A percentile compares a stretch with the other conserved stretches of the same genome.
Evolutionary conservation across 768 basidiomycete genomes (phyloP).

Genomic region (Mycena filopes): DNA sequence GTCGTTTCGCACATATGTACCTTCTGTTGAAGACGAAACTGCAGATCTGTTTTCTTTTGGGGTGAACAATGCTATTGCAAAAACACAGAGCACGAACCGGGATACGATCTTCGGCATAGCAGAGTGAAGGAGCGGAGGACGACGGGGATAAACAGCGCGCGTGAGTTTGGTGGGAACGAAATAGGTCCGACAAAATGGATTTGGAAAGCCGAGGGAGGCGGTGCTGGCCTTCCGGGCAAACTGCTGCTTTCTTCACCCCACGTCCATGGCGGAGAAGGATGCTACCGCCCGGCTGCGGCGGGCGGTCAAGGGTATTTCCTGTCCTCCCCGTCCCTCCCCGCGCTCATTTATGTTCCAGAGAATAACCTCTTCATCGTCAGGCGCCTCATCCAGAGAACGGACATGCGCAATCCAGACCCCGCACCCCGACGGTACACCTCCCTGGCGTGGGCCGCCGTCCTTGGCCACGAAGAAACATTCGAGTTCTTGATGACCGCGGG

Average conservation of each 20-base stretch:
- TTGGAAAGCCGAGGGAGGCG: no score
- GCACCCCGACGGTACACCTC: conserved; percentile 82
- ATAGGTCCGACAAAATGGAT: no score
- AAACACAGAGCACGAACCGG: conserved; percentile 55
- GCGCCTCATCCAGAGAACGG: conserved; percentile 85
- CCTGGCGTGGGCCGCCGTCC: conserved; percentile 90
- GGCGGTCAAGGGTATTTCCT: conserved; percentile 76
- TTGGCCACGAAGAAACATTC: conserved; percentile 92
- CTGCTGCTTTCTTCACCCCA: conserved; percentile 32
- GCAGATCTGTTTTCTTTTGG: conserved; percentile 44
- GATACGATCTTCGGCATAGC: conserved; percentile 93
- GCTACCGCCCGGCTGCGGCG: conserved; percentile 77
- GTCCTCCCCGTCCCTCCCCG: conserved; percentile 1
- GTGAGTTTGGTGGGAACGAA: background rate
- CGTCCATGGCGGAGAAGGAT: conserved; percentile 85
- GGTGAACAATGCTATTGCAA: background rate
- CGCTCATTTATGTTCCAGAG: conserved; percentile 60
- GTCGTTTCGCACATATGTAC: no score
- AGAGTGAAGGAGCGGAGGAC: conserved; percentile 8
- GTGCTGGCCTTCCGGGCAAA: no score
- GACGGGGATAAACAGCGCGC: background rate
- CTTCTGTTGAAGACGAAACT: conserved; percentile 88
- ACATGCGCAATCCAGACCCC: conserved; percentile 92
- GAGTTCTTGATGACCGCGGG: conserved; percentile 88
- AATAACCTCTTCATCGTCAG: conserved; percentile 95